A percentile compares a stretch with the other conserved stretches of the same genome.
Conservation (phyloP, 1,284 basidiomycete genomes). For the Ustilago trichophora region DNA sequence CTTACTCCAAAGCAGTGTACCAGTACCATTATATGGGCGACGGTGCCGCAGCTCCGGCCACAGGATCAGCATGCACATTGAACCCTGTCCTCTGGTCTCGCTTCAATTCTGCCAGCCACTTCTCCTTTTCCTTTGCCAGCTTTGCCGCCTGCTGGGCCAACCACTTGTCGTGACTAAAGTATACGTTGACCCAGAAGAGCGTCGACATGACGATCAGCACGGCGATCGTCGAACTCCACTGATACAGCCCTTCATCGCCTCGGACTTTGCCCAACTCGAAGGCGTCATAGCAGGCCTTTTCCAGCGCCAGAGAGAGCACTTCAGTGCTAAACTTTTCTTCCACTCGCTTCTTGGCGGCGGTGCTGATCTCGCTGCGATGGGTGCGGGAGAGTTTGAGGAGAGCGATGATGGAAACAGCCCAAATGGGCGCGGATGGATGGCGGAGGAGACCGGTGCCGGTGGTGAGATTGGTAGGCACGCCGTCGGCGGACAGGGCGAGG, state of each 20-base stretch:
- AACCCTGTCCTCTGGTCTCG: too few species aligned
- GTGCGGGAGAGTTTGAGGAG: slow-evolving; percentile 25
- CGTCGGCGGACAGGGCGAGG: slow-evolving; percentile 57
- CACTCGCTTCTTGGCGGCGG: slow-evolving; percentile 25
- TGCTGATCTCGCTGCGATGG: slow-evolving; percentile 9
- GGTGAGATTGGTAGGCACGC: slow-evolving; percentile 26
- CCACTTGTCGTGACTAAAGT: slow-evolving; percentile 39
- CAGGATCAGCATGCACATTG: too few species aligned
- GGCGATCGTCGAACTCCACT: slow-evolving; percentile 38
- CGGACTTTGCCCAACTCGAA: slow-evolving; percentile 35
- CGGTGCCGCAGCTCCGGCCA: neutral
- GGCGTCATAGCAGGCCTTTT: slow-evolving; percentile 45
- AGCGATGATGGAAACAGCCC: slow-evolving; percentile 39
- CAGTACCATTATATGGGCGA: too few species aligned
- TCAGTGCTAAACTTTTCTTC: slow-evolving; percentile 38
- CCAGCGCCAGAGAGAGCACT: slow-evolving; percentile 37
- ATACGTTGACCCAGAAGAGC: slow-evolving; percentile 42
- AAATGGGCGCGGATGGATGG: slow-evolving; percentile 36
- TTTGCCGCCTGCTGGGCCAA: slow-evolving; percentile 34
- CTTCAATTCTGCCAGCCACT: slow-evolving; percentile 34
- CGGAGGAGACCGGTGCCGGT: slow-evolving; percentile 52
- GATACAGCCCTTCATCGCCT: slow-evolving; percentile 50
- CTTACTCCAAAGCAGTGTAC: too few species aligned
- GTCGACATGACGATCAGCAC: slow-evolving; percentile 37
- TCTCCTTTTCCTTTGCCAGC: slow-evolving; percentile 31